Base-by-base conservation (phyloP, 83 land plant genomes). In the Diphasiastrum complanatum region DNA sequence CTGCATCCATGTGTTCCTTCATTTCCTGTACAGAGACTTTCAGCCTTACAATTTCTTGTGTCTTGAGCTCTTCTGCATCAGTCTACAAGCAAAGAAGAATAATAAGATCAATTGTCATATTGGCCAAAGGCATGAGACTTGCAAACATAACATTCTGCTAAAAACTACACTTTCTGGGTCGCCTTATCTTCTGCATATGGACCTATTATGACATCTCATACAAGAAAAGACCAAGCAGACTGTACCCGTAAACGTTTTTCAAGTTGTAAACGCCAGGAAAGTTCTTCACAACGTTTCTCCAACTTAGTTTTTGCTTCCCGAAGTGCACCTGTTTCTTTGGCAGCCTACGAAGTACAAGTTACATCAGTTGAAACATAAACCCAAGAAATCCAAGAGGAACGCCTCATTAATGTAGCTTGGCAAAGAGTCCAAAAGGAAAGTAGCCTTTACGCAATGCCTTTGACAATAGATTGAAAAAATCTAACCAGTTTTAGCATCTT, bases 241-340 rank as follows among this genome's bases (percentile, higher is more conserved):
- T 24, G 16, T 76, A 87, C 92, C 82, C 88, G 68, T 69, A 79
- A 56, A 33, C 75, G 82, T 47, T 87, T 87, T 68, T 87, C 92
- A 24, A 87, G 28, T 6, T 81, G 78, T 38, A 87, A 33, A 56
- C 87, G 72, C 92, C 87, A 87, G 33, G 88, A 76, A 4, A 87
- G 75, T 61, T 87, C 92, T 53, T 87, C 92, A 36, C 86, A 87
- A 0, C 72, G 59, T 63, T 87, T 87, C 60, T 81, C 85, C 22
- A 87, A 68, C 73, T 87, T 87, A 57, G 86, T 84, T 69, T 87
- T 87, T 32, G 85, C 85, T 72, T 83, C 92, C 61, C 77, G 86
- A 8, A 87, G 80, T 22, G 88, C 92, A 19, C 92, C 92, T 29
- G 92, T 79, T 55, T 87, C 92, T 60, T 84, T 76, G 5, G 92